phyloP scores from a whole-genome alignment of 352 stramenopile genomes.

The Phytopythium mirpurense region DNA sequence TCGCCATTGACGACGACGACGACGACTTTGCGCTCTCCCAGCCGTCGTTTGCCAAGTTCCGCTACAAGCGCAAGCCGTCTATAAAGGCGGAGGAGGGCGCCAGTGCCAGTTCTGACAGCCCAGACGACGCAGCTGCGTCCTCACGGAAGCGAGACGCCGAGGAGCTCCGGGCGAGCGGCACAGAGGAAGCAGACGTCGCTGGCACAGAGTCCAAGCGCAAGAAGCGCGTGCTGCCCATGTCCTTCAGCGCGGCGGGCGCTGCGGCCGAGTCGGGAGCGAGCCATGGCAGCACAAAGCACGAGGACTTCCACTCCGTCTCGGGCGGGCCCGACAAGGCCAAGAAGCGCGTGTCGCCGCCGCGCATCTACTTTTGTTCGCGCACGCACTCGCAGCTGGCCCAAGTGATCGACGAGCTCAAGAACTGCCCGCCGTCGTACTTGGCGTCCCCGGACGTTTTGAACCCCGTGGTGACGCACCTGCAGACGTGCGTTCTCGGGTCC shows the following conservation, averaged over 20 bases:
- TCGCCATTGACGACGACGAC: slow-evolving; percentile 14
- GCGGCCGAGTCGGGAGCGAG: slow-evolving; percentile 6
- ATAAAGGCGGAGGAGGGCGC: not conserved
- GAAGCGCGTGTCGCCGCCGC: slow-evolving; percentile 34
- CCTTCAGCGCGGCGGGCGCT: slow-evolving; percentile 1
- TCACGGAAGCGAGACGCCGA: slow-evolving; percentile 1
- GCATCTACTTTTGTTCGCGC: slow-evolving; percentile 86
- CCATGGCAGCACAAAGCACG: not conserved
- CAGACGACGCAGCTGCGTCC: not conserved
- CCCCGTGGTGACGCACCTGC: slow-evolving; percentile 36
- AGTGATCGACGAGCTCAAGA: slow-evolving; percentile 78
- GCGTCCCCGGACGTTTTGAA: slow-evolving; percentile 27
- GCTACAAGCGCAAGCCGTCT: not conserved
- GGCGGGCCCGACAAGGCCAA: not conserved
- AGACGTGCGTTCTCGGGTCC: slow-evolving; percentile 78
- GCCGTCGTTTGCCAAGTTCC: slow-evolving; percentile 13
- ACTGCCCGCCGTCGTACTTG: slow-evolving; percentile 59
- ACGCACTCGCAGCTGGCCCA: slow-evolving; percentile 85
- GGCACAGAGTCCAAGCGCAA: slow-evolving; percentile 1
- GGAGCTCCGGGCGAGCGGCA: not conserved
- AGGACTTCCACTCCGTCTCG: slow-evolving; percentile 2
- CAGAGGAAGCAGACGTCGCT: not conserved
- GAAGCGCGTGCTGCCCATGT: slow-evolving; percentile 20
- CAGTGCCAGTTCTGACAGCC: not conserved
- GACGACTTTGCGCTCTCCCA: slow-evolving; percentile 20